Conservation (phyloP, 2,329 filamentous ascomycete genomes). For the Ilyonectria sp. region DNA sequence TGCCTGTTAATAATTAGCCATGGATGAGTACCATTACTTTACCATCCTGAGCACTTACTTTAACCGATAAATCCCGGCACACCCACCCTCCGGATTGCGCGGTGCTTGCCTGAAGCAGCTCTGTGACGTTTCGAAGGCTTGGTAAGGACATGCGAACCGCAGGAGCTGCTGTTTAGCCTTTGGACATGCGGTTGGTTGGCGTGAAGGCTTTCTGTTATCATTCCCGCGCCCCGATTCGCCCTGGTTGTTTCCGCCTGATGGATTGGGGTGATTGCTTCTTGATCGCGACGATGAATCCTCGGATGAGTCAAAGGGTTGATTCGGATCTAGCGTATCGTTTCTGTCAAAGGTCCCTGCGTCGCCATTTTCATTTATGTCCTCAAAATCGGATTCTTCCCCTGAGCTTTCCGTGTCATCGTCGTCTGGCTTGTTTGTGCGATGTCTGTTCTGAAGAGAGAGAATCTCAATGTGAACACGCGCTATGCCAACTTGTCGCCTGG, state of each 20-base stretch:
- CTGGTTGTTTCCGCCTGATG: neutral
- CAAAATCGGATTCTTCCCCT: neutral
- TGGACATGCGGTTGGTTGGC: neutral
- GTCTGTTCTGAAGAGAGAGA: neutral
- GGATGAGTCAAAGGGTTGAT: neutral
- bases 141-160: slow-evolving; percentile 6
- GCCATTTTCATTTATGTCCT: neutral
- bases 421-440: neutral
- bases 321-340: neutral
- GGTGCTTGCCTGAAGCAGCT: slow-evolving; percentile 18
- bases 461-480: slow-evolving; percentile 5
- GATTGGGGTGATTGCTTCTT: neutral
- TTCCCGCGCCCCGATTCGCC: neutral
- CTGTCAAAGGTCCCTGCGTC: neutral
- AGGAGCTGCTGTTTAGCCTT: neutral
- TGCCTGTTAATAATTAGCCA: slow-evolving; percentile 2
- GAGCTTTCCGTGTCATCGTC: neutral
- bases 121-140: slow-evolving; percentile 13
- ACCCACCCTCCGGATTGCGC: slow-evolving; percentile 22
- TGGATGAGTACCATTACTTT: neutral
- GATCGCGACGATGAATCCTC: neutral
- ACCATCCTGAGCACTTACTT: neutral
- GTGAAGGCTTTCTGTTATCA: neutral
- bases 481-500: slow-evolving; percentile 1
- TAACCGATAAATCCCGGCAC: slow-evolving; percentile 11